A percentile compares a stretch with the other conserved stretches of the same genome.
Evolutionary conservation across 768 basidiomycete species (phyloP).

Genomic region (Pleurotus tuoliensis): DNA sequence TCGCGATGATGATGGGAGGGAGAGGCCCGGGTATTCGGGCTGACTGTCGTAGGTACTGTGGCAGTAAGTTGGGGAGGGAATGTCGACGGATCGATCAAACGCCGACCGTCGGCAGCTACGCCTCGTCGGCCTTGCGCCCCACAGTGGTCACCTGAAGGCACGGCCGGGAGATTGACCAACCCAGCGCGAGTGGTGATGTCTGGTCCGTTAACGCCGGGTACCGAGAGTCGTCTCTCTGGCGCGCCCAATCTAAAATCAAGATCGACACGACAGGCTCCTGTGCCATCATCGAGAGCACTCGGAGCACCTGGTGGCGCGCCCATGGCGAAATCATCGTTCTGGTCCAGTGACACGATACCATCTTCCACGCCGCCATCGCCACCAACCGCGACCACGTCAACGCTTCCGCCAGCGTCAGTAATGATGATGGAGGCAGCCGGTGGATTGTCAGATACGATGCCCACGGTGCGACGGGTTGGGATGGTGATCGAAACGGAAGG

Average conservation of each 20-base stretch:
- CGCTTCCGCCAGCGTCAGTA: conserved; percentile 27
- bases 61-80: not conserved
- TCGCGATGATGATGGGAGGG: conserved; percentile 24
- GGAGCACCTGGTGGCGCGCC: conserved; percentile 89
- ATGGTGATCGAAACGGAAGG: conserved; percentile 16
- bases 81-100: not conserved
- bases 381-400: conserved; percentile 17
- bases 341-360: conserved; percentile 70
- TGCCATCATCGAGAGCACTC: conserved; percentile 46
- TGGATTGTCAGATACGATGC: conserved; percentile 38
- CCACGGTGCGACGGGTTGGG: conserved; percentile 29
- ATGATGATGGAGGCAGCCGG: conserved; percentile 34
- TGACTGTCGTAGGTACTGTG: conserved; percentile 18
- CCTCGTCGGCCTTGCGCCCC: not conserved
- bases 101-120: not conserved
- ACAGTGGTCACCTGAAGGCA: conserved; percentile 6
- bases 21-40: conserved; percentile 18
- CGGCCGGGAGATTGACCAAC: conserved; percentile 47
- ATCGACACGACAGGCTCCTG: conserved; percentile 20
- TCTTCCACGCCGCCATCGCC: conserved; percentile 58
- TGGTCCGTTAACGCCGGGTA: conserved; percentile 36
- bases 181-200: conserved; percentile 66
- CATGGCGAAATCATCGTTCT: conserved; percentile 88
- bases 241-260: conserved; percentile 9
- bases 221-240: conserved; percentile 16